Conservation (phyloP, 352 stramenopile species). For the Globisporangium ultimum region DNA sequence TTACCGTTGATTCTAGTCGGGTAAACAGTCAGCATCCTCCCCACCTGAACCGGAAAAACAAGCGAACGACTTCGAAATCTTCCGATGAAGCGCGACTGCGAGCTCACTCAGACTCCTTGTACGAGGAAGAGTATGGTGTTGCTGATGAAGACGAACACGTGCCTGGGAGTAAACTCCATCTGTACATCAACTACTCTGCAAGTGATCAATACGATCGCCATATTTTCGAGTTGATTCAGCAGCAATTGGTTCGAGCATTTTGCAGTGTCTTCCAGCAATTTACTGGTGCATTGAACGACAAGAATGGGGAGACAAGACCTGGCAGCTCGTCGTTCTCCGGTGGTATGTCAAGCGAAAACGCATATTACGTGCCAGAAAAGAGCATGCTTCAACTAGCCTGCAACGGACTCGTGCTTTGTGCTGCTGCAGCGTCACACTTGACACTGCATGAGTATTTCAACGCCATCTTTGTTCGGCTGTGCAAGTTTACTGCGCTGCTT, state of each 20-base stretch:
- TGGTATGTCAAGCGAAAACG: conserved; percentile 18
- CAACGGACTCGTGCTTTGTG: conserved; percentile 71
- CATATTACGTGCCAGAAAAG: conserved; percentile 68
- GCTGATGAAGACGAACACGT: conserved; percentile 10
- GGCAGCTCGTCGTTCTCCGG: conserved; percentile 17
- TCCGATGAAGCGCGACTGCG: not conserved
- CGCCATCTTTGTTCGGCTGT: conserved; percentile 50
- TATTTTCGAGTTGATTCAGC: conserved; percentile 65
- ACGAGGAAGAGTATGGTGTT: not conserved
- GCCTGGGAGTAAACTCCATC: not conserved
- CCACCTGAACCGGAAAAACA: not conserved
- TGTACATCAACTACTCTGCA: conserved; percentile 1
- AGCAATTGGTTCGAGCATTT: conserved; percentile 51
- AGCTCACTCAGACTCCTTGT: conserved; percentile 4
- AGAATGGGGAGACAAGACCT: conserved; percentile 25
- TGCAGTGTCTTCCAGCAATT: conserved; percentile 75
- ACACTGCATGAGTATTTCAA: conserved; percentile 57
- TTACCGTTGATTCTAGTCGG: conserved; percentile 4
- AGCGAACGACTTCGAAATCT: not conserved
- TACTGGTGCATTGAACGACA: conserved; percentile 48
- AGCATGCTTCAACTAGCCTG: conserved; percentile 69
- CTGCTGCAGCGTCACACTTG: conserved; percentile 54
- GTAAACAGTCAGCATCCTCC: conserved; percentile 8
- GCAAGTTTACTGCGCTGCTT: conserved; percentile 62
- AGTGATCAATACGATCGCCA: conserved; percentile 63